phyloP scores from a whole-genome alignment of 2,329 filamentous ascomycete species.

The Beauveria bassiana region DNA sequence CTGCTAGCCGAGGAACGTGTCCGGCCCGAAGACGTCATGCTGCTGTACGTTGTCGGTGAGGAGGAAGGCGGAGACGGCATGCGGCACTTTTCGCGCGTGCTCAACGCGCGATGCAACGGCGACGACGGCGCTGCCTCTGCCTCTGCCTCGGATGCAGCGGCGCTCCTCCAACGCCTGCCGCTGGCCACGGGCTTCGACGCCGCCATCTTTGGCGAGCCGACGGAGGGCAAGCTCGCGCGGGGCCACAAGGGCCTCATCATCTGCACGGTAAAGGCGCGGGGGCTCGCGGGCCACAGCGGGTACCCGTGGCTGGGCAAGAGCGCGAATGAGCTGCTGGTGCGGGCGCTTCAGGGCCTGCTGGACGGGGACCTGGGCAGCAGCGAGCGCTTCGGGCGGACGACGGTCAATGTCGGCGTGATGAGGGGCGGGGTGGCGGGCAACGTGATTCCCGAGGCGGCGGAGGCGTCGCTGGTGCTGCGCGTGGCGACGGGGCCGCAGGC shows the following conservation, averaged over 20 bases:
- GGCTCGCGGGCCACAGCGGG: too few species aligned
- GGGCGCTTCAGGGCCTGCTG: conserved; percentile 54
- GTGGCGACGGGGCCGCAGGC: conserved; percentile 40
- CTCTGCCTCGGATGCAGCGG: too few species aligned
- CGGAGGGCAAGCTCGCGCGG: conserved; percentile 68
- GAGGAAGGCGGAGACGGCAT: too few species aligned
- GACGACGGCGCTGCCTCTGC: too few species aligned
- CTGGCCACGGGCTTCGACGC: conserved; percentile 19
- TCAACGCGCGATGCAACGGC: too few species aligned
- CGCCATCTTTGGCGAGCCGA: conserved; percentile 79
- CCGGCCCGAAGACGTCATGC: too few species aligned
- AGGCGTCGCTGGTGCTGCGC: conserved; percentile 12
- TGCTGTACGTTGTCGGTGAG: too few species aligned
- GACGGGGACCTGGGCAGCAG: conserved; percentile 61
- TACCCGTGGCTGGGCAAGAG: conserved; percentile 52
- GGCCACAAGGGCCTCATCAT: conserved; percentile 75
- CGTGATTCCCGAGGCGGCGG: too few species aligned
- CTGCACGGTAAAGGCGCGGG: conserved; percentile 28
- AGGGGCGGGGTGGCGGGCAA: conserved; percentile 32
- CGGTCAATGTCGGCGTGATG: conserved; percentile 70
- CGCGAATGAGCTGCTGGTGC: conserved; percentile 67
- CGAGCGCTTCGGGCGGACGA: conserved; percentile 71
- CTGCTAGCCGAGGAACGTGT: conserved; percentile 9
- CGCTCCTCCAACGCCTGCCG: too few species aligned
- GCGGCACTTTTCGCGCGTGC: too few species aligned